These are phyloP conservation scores for Stropharia rugosoannulata DNA, from an alignment of 768 basidiomycete species.

Conservation along the genomic window DNA sequence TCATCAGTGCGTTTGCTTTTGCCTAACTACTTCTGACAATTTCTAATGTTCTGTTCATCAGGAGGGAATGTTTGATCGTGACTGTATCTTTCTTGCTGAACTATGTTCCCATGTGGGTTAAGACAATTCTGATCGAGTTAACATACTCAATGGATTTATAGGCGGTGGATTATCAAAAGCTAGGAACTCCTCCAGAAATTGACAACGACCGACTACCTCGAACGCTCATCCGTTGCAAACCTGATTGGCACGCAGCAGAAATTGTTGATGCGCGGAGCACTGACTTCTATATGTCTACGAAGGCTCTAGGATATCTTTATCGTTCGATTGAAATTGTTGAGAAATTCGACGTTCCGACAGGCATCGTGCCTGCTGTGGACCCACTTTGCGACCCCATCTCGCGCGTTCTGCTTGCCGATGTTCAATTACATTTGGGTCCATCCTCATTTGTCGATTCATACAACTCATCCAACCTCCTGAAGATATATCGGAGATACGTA, in stretches of 20 bases:
- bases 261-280: conserved; percentile 49
- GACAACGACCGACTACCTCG: conserved; percentile 44
- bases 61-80: conserved; percentile 59
- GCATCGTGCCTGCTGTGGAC: background rate
- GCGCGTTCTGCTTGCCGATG: conserved; percentile 23
- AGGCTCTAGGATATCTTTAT: conserved; percentile 72
- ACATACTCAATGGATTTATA: conserved; percentile 22
- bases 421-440: conserved; percentile 29
- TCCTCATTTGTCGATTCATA: conserved; percentile 20
- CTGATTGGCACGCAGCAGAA: conserved; percentile 76
- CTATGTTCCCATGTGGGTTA: conserved; percentile 53
- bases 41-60: conserved; percentile 22
- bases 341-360: conserved; percentile 14
- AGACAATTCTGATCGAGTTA: background rate
- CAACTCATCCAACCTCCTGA: conserved; percentile 24
- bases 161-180: conserved; percentile 83
- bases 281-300: conserved; percentile 70
- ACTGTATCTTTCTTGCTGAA: conserved; percentile 58
- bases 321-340: conserved; percentile 50
- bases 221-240: conserved; percentile 65
- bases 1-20: conserved; percentile 46
- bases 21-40: background rate
- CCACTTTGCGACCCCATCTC: conserved; percentile 37
- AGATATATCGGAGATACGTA: conserved; percentile 50
- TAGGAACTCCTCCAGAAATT: conserved; percentile 64